These are phyloP conservation scores for Rhynchospora tenuis DNA, from an alignment of 176 grass and related monocot species.

Conservation along the genomic window DNA sequence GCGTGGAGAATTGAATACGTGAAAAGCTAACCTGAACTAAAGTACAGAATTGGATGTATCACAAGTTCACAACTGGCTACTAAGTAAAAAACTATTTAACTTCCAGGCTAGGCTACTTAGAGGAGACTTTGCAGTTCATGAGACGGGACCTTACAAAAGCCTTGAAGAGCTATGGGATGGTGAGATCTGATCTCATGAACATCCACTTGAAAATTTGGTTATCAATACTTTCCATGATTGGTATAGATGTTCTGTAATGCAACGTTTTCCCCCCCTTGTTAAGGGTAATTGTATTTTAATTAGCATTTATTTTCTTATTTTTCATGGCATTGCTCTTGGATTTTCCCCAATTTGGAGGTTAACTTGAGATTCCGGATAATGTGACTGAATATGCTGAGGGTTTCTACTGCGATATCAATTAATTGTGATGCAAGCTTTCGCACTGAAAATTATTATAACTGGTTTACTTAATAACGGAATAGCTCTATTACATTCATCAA, in stretches of 20 bases:
- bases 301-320: not conserved
- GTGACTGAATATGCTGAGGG: not conserved
- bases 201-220: not conserved
- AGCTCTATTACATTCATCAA: not conserved
- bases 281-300: not conserved
- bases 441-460: not conserved
- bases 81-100: not conserved
- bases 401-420: no score
- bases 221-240: not conserved
- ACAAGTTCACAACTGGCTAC: not conserved
- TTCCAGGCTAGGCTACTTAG: slow-evolving; percentile 41
- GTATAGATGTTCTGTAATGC: not conserved
- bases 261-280: not conserved
- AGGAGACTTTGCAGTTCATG: slow-evolving; percentile 27
- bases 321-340: not conserved
- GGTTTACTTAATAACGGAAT: not conserved
- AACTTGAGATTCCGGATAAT: no score
- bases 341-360: not conserved
- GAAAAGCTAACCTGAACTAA: not conserved
- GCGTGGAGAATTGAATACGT: not conserved
- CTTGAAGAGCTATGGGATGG: slow-evolving; percentile 56
- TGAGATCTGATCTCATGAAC: slow-evolving; percentile 32
- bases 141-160: slow-evolving; percentile 40
- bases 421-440: not conserved
- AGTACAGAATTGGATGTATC: not conserved